Base-by-base conservation (phyloP, 441 rosid species). In the Adansonia rubrostipa region DNA sequence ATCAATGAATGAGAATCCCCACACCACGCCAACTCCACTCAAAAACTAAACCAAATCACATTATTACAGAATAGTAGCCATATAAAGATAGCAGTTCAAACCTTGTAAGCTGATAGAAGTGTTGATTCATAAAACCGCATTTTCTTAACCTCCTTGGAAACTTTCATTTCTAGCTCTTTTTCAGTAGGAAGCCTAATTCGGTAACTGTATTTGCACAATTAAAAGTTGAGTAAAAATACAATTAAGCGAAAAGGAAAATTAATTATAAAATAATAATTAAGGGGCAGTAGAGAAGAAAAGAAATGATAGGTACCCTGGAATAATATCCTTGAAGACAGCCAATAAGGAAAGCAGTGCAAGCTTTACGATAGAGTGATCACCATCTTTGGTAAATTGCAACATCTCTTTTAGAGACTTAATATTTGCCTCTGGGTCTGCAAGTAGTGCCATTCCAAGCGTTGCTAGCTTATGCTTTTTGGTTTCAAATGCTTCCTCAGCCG, bases 131-230 rank as follows among this genome's bases (percentile, higher is more conserved):
- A 92, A 79, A 82, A 89, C 64, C 98, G 88, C 83, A 87, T 93
- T 89, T 93, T 96, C 84, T 93, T 93, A 73, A 94, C 94, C 62
- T 91, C 99, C 89, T 93, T 93, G 71, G 98, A 96, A 80, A 96
- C 89, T 84, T 94, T 96, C 97, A 94, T 94, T 90, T 96, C 98
- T 28, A 91, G 87, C 91, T 94, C 98, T 85, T 93, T 96, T 45
- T 94, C 99, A 76, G 97, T 94, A 57, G 99, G 96, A 88, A 93
- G 98, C 84, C 99, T 91, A 77, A 96, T 94, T 72, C 98, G 95
- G 77, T 96, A 94, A 65, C 99, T 96, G 92, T 71, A 48, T 73
- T 66, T 71, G 77, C 70, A 63, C 60, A 79, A 73, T 11, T 65
- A 68, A 82, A 71, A 70, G 11, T 66, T 50, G 36, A 15, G 33